These are phyloP conservation scores for Isabelozyma rhagii DNA, from an alignment of 805 yeast genomes.

Conservation along the genomic window DNA sequence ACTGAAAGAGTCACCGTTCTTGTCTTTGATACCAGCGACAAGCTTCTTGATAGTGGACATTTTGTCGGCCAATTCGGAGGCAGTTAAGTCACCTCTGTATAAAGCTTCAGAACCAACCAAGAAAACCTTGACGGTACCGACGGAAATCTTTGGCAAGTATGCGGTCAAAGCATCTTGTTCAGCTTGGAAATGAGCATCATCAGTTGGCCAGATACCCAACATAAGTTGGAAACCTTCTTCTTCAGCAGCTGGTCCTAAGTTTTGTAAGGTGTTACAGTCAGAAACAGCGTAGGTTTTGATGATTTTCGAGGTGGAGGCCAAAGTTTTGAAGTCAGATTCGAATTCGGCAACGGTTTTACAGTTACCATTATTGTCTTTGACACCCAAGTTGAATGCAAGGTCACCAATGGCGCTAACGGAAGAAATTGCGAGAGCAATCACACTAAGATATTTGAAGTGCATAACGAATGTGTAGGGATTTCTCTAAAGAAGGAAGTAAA, in stretches of 20 bases:
- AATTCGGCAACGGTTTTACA: slow-evolving; percentile 77
- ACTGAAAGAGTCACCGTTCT: slow-evolving; percentile 73
- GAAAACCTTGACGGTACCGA: slow-evolving; percentile 67
- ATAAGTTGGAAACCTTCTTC: slow-evolving; percentile 70
- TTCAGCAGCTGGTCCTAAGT: slow-evolving; percentile 84
- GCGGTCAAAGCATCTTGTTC: slow-evolving; percentile 70
- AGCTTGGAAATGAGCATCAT: slow-evolving; percentile 67
- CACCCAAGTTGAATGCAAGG: slow-evolving; percentile 85
- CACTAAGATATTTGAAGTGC: slow-evolving; percentile 40
- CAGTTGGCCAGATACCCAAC: slow-evolving; percentile 94
- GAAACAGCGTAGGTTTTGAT: slow-evolving; percentile 89
- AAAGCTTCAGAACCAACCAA: slow-evolving; percentile 95
- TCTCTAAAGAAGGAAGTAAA: not conserved
- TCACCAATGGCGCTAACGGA: slow-evolving; percentile 60
- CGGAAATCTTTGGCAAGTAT: slow-evolving; percentile 72
- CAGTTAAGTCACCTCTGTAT: slow-evolving; percentile 84
- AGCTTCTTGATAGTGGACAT: slow-evolving; percentile 62
- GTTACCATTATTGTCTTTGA: slow-evolving; percentile 64
- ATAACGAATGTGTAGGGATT: slow-evolving; percentile 16
- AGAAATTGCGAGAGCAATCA: slow-evolving; percentile 47
- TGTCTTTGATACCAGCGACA: slow-evolving; percentile 63
- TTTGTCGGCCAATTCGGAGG: slow-evolving; percentile 64
- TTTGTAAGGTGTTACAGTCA: slow-evolving; percentile 87
- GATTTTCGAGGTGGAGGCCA: slow-evolving; percentile 57
- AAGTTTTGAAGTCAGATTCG: slow-evolving; percentile 58